Percentiles rank a stretch among this genome's conserved stretches.
phyloP scores from a whole-genome alignment of 352 stramenopile genomes.

The Pseudoperonospora humuli region DNA sequence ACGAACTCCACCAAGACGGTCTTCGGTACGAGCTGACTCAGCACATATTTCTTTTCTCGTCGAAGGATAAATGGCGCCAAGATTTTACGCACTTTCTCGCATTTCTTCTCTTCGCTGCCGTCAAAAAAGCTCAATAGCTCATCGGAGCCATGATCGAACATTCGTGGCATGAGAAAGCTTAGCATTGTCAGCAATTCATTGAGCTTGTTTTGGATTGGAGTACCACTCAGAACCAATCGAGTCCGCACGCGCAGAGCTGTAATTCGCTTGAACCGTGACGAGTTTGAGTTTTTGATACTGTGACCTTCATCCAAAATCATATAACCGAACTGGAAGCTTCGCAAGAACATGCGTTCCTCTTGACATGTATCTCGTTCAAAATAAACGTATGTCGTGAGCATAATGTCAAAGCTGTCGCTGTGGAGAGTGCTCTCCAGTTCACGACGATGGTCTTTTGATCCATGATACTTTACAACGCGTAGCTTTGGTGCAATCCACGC shows the following conservation, averaged over 20 bases:
- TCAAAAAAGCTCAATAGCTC: slow-evolving; percentile 79
- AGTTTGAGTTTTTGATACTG: slow-evolving; percentile 90
- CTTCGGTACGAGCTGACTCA: slow-evolving; percentile 88
- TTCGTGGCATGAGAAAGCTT: slow-evolving; percentile 88
- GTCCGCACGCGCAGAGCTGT: slow-evolving; percentile 62
- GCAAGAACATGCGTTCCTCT: slow-evolving; percentile 76
- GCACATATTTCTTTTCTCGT: slow-evolving; percentile 93
- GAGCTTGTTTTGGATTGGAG: slow-evolving; percentile 88
- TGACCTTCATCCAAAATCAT: slow-evolving; percentile 92
- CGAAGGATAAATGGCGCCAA: slow-evolving; percentile 97
- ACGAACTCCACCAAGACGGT: slow-evolving; percentile 82
- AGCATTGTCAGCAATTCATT: slow-evolving; percentile 85
- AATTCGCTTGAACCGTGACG: slow-evolving; percentile 85
- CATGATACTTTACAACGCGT: slow-evolving; percentile 80
- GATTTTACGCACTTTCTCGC: slow-evolving; percentile 85
- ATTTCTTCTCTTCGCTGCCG: slow-evolving; percentile 71
- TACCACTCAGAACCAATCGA: slow-evolving; percentile 78
- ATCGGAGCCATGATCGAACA: slow-evolving; percentile 83
- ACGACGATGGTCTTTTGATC: slow-evolving; percentile 50
- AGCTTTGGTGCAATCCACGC: slow-evolving; percentile 89
- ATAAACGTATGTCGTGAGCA: slow-evolving; percentile 89
- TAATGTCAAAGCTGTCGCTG: slow-evolving; percentile 61
- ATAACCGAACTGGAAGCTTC: slow-evolving; percentile 82
- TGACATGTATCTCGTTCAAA: slow-evolving; percentile 85
- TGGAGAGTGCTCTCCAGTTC: slow-evolving; percentile 47